Evolutionary conservation across 2,329 filamentous ascomycete genomes (phyloP), one percentile per base, ranked within the genome.

Genomic region (Fusarium sp.): DNA sequence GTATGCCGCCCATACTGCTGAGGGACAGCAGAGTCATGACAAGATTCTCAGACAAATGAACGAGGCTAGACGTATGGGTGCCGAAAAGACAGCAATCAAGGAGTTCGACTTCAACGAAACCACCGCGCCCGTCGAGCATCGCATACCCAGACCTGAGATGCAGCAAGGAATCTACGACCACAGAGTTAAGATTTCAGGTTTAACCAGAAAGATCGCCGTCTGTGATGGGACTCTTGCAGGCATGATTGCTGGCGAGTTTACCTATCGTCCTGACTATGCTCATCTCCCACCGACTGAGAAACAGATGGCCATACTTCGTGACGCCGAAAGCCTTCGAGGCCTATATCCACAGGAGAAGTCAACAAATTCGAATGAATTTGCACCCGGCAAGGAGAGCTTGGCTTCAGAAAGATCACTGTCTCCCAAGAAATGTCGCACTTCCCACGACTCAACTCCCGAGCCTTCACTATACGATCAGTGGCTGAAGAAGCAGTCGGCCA

Each of bases 221-320:
- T 64, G 59, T 26, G 61, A 73, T 28, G 68, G 58, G 10, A 43
- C 37, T 17, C 46, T 71, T 2, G 71, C 71, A 17, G 68, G 63
- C 22, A 39, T 33, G 3, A 65, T 73, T 44, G 71, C 71, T 5
- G 68, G 68, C 20, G 52, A 62, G 9, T 70, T 73, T 30, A 68
- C 56, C 6, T 62, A 47, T 19, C 15, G 61, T 26, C 65, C 56
- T 50, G 68, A 73, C 14, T 39, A 45, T 14, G 64, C 66, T 4
- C 37, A 64, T 17, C 19, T 56, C 7, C 37, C 48, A 15, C 66
- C 62, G 4, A 71, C 71, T 9, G 43, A 67, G 24, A 20, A 67
- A 3, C 60, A 72, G 32, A 46, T 41, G 15, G 48, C 61, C 15
- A 32, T 72, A 14, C 50, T 73, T 11, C 40, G 43, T 5, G 64